These are phyloP conservation scores for Misopates orontium DNA, from an alignment of 257 asterid species.

Conservation along the genomic window DNA sequence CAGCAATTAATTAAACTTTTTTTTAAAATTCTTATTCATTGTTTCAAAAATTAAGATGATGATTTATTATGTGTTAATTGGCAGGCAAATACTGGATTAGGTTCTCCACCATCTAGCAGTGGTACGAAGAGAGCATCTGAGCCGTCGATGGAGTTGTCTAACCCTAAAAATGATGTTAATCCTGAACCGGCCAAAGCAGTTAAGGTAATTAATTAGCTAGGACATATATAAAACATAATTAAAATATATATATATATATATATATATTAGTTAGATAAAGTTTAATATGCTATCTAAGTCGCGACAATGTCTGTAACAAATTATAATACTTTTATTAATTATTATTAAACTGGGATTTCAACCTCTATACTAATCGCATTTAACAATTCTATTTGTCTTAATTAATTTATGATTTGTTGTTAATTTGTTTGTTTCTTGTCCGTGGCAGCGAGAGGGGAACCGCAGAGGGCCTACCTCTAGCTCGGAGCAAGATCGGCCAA, in stretches of 20 bases:
- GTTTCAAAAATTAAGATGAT: no score
- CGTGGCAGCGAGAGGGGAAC: slow-evolving; percentile 68
- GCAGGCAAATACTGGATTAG: slow-evolving; percentile 50
- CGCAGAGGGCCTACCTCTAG: slow-evolving; percentile 64
- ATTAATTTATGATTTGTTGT: no score
- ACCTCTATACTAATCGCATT: no score
- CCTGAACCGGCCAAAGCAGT: slow-evolving; percentile 59
- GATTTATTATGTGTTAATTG: slow-evolving; percentile 38
- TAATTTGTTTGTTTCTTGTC: no score
- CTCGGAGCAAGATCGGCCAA: slow-evolving; percentile 70
- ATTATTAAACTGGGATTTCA: slow-evolving; percentile 7
- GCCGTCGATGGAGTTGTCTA: slow-evolving; percentile 67
- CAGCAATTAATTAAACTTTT: no score
- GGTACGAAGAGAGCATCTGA: slow-evolving; percentile 72
- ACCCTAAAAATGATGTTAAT: slow-evolving; percentile 46
- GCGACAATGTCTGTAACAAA: no score
- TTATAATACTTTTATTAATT: background rate
- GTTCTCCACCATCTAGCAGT: slow-evolving; percentile 24
- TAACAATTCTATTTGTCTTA: no score
- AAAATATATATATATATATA: no score
- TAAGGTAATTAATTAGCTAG: slow-evolving; percentile 47
- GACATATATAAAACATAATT: slow-evolving; percentile 10
- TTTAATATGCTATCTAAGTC: no score
- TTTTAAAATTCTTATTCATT: no score
- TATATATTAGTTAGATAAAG: no score